Conservation (phyloP, 1,139 yeast species). For the Lipomyces yarrowii region DNA sequence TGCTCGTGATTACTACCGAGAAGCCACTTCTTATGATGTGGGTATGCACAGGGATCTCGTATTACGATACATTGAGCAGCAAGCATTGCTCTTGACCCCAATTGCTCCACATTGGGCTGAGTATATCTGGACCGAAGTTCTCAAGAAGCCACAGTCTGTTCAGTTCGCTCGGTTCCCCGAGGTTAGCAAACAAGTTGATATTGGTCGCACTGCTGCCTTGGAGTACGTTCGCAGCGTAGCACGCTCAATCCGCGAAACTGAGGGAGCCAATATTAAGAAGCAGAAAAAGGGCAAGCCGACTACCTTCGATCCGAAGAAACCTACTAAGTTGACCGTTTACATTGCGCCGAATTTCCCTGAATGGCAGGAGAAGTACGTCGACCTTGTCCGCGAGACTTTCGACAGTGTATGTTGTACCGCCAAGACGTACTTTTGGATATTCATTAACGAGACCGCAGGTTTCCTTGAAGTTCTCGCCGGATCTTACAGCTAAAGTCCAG, state of each 20-base stretch:
- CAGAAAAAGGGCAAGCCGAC: slow-evolving; percentile 83
- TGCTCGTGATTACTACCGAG: slow-evolving; percentile 95
- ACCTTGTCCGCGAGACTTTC: slow-evolving; percentile 76
- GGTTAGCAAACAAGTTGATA: slow-evolving; percentile 65
- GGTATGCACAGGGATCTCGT: slow-evolving; percentile 85
- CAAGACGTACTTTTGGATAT: background rate
- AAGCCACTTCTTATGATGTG: slow-evolving; percentile 53
- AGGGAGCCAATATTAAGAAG: slow-evolving; percentile 83
- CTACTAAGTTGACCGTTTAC: slow-evolving; percentile 71
- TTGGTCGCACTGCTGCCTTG: slow-evolving; percentile 64
- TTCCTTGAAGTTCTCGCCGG: slow-evolving; percentile 18
- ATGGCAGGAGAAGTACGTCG: slow-evolving; percentile 92
- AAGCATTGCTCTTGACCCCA: slow-evolving; percentile 83
- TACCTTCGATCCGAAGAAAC: slow-evolving; percentile 70
- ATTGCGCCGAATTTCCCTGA: slow-evolving; percentile 87
- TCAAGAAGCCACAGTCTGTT: slow-evolving; percentile 60
- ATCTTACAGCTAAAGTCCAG: slow-evolving; percentile 32
- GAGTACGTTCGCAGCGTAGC: slow-evolving; percentile 75
- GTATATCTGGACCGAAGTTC: slow-evolving; percentile 79
- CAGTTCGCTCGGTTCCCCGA: slow-evolving; percentile 82
- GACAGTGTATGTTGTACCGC: slow-evolving; percentile 42
- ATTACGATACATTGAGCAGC: slow-evolving; percentile 78
- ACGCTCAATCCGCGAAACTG: slow-evolving; percentile 89
- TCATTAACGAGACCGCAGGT: slow-evolving; percentile 9
- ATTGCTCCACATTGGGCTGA: slow-evolving; percentile 96